These are phyloP conservation scores for Trapa incisa DNA, from an alignment of 345 rosid species.

Conservation along the genomic window DNA sequence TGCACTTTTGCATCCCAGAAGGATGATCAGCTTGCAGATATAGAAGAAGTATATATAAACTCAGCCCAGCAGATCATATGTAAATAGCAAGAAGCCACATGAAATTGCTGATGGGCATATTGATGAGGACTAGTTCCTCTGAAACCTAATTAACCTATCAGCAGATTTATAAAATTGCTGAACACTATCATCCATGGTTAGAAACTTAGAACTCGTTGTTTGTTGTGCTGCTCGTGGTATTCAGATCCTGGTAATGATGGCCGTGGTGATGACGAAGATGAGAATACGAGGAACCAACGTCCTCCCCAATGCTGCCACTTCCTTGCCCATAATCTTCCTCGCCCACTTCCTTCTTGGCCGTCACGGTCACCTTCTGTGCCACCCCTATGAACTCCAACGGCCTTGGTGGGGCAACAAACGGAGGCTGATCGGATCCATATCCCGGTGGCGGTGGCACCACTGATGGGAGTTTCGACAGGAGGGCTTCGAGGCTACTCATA, in stretches of 20 bases:
- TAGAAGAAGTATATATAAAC: not conserved
- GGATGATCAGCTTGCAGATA: too few relatives aligned
- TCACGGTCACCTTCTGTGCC: slow-evolving; percentile 3
- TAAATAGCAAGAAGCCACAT: not conserved
- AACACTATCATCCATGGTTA: not conserved
- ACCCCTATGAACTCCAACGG: slow-evolving; percentile 8
- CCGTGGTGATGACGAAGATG: not conserved
- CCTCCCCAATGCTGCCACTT: not conserved
- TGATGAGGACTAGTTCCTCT: not conserved
- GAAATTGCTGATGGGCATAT: too few relatives aligned
- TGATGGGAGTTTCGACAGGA: slow-evolving; percentile 91
- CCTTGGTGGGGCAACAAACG: slow-evolving; percentile 4
- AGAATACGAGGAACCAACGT: slow-evolving; percentile 1
- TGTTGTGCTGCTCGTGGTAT: slow-evolving; percentile 8
- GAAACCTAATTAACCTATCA: not conserved
- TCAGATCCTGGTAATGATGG: slow-evolving; percentile 8
- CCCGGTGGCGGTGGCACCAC: slow-evolving; percentile 45
- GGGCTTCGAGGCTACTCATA: slow-evolving; percentile 94
- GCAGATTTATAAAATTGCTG: not conserved
- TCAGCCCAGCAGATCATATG: not conserved
- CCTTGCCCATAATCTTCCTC: slow-evolving; percentile 8
- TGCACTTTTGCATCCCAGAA: too few relatives aligned
- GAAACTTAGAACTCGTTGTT: not conserved
- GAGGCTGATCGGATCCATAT: slow-evolving; percentile 4
- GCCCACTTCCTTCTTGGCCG: slow-evolving; percentile 7